Evolutionary conservation across 2,329 filamentous ascomycete genomes (phyloP).

Genomic region (Claviceps monticola): DNA sequence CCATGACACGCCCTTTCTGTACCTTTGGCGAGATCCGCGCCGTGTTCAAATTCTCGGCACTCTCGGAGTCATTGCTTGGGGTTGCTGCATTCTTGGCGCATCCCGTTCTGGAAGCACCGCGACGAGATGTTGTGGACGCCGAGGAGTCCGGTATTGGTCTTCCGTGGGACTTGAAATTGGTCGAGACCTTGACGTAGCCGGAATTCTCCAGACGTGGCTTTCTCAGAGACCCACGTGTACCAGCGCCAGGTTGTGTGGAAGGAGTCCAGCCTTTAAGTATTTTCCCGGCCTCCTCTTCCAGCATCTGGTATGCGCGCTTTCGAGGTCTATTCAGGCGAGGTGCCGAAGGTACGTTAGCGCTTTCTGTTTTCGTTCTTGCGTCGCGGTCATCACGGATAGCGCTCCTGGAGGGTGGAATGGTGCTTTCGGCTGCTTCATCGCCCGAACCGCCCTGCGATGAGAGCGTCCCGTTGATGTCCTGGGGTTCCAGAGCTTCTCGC

Average conservation of each 20-base stretch:
- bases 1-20: background rate
- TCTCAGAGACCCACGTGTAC: background rate
- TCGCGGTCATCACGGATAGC: background rate
- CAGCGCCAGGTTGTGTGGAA: background rate
- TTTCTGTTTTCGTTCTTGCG: background rate
- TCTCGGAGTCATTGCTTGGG: background rate
- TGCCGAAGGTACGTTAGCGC: background rate
- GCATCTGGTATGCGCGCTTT: slow-evolving; percentile 1
- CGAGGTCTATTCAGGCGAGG: background rate
- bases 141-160: background rate
- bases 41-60: too few relatives aligned
- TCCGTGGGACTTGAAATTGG: background rate
- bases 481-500: background rate
- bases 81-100: background rate
- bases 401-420: too few relatives aligned
- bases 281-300: background rate
- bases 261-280: background rate
- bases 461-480: background rate
- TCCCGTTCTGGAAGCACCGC: background rate
- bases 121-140: background rate
- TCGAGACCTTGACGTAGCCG: background rate
- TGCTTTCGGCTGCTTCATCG: background rate
- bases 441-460: background rate
- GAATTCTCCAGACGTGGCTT: background rate
- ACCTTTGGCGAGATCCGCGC: background rate